Evolutionary conservation across 2,329 filamentous ascomycete species (phyloP), one percentile per base, ranked within the genome.

Genomic region (Fusarium nygamai): DNA sequence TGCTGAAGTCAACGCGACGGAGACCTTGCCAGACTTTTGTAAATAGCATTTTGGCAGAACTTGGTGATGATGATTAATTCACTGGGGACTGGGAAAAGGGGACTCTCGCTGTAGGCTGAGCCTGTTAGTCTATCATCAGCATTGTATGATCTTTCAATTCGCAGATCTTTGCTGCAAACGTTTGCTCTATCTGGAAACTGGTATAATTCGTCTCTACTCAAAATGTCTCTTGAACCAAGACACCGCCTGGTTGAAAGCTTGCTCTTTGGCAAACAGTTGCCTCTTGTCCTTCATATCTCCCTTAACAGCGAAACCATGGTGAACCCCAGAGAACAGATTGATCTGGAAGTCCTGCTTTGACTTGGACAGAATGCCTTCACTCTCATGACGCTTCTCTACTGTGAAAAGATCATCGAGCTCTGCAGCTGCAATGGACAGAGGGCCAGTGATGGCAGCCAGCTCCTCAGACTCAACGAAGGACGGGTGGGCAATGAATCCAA

Each of bases 191-290:
- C 16, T n/a, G 6, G 11, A 39, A n/a, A n/a, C 33, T 12, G 11
- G 27, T 51, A 19, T 29, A 10, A n/a, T 20, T 2, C 20, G 12
- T 29, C 12, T 51, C 31, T 59, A 59, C 41, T 36, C 24, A 22
- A 61, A 20, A 24, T 50, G 36, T 2, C 51, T 56, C 3, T 36
- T 47, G 76, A 97, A 95, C 94, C 94, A 97, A 60, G 86, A 81
- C 59, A 95, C 86, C 41, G 93, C 93, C 86, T 96, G 94, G 73
- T 87, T 78, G 80, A 96, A 96, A 10, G 94, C 94, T 83, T 92
- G 90, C 84, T 97, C 93, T 88, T 94, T 95, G 43, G 93, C 92
- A 77, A 88, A 96, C 81, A 88, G 90, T 78, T 89, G 82, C 51
- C 85, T 73, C 80, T 87, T 87, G 72, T 91, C 87, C 69, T 78